A percentile compares a stretch with the other conserved stretches of the same genome.
Evolutionary conservation across 345 rosid genomes (phyloP).

Genomic region (Pelargonium nanum): DNA sequence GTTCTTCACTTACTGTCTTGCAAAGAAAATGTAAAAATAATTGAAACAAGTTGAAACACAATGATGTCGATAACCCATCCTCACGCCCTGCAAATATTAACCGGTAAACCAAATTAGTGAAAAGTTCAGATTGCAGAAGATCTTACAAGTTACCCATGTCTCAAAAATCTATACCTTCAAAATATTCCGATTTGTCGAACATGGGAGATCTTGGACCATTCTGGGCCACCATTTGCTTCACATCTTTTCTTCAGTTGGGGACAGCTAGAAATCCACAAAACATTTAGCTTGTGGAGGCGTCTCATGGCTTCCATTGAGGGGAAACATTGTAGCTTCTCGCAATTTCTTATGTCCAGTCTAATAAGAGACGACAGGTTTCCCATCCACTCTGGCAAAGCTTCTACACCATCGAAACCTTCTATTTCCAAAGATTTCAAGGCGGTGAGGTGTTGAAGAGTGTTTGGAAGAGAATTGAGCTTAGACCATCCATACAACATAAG

Average conservation of each 20-base stretch:
- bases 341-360: neutral
- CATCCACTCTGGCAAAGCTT: slow-evolving; percentile 11
- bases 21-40: too few species aligned
- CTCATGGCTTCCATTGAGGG: neutral
- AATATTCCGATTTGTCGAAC: too few species aligned
- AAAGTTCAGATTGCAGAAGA: too few species aligned
- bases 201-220: slow-evolving; percentile 9
- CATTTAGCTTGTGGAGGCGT: slow-evolving; percentile 6
- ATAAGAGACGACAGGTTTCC: slow-evolving; percentile 2
- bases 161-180: too few species aligned
- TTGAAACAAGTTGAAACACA: too few species aligned
- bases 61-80: too few species aligned
- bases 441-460: slow-evolving; percentile 5
- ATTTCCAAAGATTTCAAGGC: neutral
- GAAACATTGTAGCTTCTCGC: neutral
- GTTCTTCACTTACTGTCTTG: too few species aligned
- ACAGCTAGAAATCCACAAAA: neutral
- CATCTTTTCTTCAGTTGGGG: neutral
- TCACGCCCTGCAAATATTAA: too few species aligned
- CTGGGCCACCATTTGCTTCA: neutral
- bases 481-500: neutral
- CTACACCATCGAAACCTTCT: neutral
- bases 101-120: too few species aligned
- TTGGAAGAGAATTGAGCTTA: slow-evolving; percentile 1
- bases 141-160: too few species aligned